Base-by-base conservation (phyloP, 768 basidiomycete genomes). In the Boletus reticulatus region DNA sequence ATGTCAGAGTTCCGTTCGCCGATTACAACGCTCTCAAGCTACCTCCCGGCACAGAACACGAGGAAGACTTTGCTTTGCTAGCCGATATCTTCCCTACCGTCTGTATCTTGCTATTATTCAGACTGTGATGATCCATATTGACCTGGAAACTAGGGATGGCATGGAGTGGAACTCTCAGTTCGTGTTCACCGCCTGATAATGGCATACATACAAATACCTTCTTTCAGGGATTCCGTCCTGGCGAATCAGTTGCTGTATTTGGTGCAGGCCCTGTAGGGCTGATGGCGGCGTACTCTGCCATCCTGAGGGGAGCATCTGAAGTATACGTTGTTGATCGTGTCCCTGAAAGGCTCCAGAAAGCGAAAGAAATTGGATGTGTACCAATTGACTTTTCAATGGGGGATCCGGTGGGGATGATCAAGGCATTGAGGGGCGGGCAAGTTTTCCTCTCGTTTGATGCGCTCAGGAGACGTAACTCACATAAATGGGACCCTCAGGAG, bases 261-360 rank as follows among this genome's bases (percentile, higher is more conserved):
- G 42, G 42, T 43, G 42, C 42, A 12, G 22, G 42, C 2, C 42
- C 12, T 24, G 48, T 44, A 10, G 54, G 82, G 1, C 75, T 83
- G 36, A 83, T 83, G 81, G 81, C 80, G 0, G 34, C 34, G 34
- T 83, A 83, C 60, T 81, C 80, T 37, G 81, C 81, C 1, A 61
- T 74, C 7, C 65, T 83, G 34, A 2, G 77, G 80, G 82, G 82
- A 34, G 80, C 82, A 0, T 73, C 80, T 1, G 73, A 78, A 29
- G 77, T 83, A 4, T 83, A 80, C 57, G 79, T 83, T 20, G 80
- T 83, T 22, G 81, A 83, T 62, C 78, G 80, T 51, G 80, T 84
- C 5, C 72, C 78, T 2, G 82, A 83, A 67, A 83, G 34, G 4
- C 34, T 36, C 14, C 34, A 36, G 34, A 36, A 36, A 62, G 81